Conservation (phyloP, 805 yeast species). For the Candida tammaniensis region DNA sequence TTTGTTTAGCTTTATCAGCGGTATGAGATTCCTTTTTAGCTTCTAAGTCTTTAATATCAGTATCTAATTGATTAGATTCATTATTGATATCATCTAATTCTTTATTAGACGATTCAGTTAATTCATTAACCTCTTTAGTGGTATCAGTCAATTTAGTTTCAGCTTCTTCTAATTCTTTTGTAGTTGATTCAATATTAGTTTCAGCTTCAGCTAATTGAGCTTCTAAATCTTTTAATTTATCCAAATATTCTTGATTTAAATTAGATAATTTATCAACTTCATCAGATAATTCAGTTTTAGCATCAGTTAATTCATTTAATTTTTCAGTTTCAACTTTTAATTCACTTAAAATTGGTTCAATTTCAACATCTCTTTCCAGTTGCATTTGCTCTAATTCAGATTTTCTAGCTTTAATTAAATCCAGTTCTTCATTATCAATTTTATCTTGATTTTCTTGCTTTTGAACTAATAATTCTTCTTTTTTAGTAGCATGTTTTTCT, state of each 20-base stretch:
- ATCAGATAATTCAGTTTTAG: constrained; percentile 44
- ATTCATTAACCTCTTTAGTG: constrained; percentile 36
- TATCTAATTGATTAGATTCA: constrained; percentile 35
- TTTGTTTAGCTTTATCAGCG: constrained; percentile 34
- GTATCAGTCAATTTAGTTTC: constrained; percentile 38
- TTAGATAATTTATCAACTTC: constrained; percentile 44
- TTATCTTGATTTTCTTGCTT: constrained; percentile 46
- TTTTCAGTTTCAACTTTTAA: constrained; percentile 48
- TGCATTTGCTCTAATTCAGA: constrained; percentile 48
- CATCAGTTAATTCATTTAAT: constrained; percentile 48
- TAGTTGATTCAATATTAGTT: constrained; percentile 30
- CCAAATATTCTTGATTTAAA: constrained; percentile 43
- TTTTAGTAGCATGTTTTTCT: constrained; percentile 36
- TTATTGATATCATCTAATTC: constrained; percentile 26
- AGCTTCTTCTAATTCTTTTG: constrained; percentile 29
- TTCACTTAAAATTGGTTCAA: constrained; percentile 55
- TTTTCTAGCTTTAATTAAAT: constrained; percentile 43
- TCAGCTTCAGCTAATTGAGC: constrained; percentile 43
- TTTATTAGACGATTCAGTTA: constrained; percentile 22
- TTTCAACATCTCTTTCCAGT: constrained; percentile 49
- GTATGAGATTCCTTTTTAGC: constrained; percentile 27
- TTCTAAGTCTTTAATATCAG: constrained; percentile 41
- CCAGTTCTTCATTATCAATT: constrained; percentile 43
- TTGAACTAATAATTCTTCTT: constrained; percentile 42
- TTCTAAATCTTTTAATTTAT: constrained; percentile 42